Evolutionary conservation across 2,329 filamentous ascomycete species (phyloP), one percentile per base, ranked within the genome.

Genomic region (Dactylonectria macrodidyma): DNA sequence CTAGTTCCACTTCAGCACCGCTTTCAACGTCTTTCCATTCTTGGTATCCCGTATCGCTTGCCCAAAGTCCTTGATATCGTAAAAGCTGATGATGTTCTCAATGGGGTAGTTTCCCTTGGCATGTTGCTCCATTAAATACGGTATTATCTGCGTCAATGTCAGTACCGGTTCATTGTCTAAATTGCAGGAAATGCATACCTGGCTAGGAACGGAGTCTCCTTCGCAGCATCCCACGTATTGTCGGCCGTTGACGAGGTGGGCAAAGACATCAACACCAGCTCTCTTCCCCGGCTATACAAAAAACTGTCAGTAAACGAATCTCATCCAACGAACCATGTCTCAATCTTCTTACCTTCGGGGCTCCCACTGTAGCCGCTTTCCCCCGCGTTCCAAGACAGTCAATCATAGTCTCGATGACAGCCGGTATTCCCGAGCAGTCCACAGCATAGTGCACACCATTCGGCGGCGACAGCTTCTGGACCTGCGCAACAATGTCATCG

Each of bases 351-450:
- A 67, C 65, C 34, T 57, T 30, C 5, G 64, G 64, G 4, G 54
- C 64, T 19, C 64, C 64, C 14, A 66, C 64, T 3, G 59, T 62
- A 16, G 64, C 64, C n/a, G 58, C 64, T 22, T 62, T 66, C n/a
- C 64, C 64, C 2, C 56, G 8, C 0, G 64, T 74, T 11, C 78
- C 78, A 38, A 85, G 79, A 69, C 83, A 81, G 57, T 86, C 84
- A 67, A 87, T 81, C 79, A 86, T 86, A 26, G 79, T 82, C 36
- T 77, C 77, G 75, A 86, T 79, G 69, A 86, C 76, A 73, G 79
- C 68, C 76, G 83, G 75, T 70, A 79, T 34, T 38, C 73, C 68
- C 19, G 78, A 77, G 36, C 76, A 80, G 46, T 81, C 78, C 14
- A 79, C 73, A 8, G 78, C 79, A 52, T 73, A 80, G 41, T 80